A percentile compares a stretch with the other conserved stretches of the same genome.
Evolutionary conservation across 208 protist genomes (phyloP).

Genomic region (Acanthamoeba lenticulata): DNA sequence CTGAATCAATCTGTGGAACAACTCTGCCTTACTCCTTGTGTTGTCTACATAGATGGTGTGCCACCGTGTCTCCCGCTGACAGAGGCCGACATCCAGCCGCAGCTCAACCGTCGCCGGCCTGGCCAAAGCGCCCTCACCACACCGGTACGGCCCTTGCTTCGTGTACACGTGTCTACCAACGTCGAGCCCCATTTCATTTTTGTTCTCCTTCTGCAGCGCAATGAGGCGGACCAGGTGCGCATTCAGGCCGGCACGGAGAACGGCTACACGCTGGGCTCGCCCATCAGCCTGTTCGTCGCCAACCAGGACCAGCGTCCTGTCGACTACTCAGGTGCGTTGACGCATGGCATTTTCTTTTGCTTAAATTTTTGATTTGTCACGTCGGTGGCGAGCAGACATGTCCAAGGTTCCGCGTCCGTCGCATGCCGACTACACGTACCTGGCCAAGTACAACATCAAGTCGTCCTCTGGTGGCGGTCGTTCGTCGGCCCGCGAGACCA

Average conservation of each 20-base stretch:
- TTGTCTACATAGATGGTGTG: constrained; percentile 84
- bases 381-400: no score
- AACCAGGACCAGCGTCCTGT: constrained; percentile 89
- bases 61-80: constrained; percentile 84
- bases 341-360: no score
- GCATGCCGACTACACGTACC: constrained; percentile 92
- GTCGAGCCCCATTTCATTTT: background rate
- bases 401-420: constrained; percentile 87
- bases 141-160: constrained; percentile 26
- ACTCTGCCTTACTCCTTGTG: constrained; percentile 45
- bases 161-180: background rate
- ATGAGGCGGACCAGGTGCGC: constrained; percentile 85
- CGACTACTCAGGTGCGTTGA: constrained; percentile 85
- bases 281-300: constrained; percentile 86
- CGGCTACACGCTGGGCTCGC: constrained; percentile 88
- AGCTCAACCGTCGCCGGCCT: constrained; percentile 83
- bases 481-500: constrained; percentile 89
- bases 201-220: constrained; percentile 58
- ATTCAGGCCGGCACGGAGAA: constrained; percentile 88
- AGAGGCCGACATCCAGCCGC: constrained; percentile 88
- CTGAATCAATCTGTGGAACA: no score
- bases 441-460: constrained; percentile 81
- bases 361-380: no score
- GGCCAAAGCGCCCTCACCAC: constrained; percentile 87
- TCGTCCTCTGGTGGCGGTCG: constrained; percentile 87